These are phyloP conservation scores for Wickerhamomyces sp. DNA, from an alignment of 1,139 yeast genomes.

Conservation along the genomic window DNA sequence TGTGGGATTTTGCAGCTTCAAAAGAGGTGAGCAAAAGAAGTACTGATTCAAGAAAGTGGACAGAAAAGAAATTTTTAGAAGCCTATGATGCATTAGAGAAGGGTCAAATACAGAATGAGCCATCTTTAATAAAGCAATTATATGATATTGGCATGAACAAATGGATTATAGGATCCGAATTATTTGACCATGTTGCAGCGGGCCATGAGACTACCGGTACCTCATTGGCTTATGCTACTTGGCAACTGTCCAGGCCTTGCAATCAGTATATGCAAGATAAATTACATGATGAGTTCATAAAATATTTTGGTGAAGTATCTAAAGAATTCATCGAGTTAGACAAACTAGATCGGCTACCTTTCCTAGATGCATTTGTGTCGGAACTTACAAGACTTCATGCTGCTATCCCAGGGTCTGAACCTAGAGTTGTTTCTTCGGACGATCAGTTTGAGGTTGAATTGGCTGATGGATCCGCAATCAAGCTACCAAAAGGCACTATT, in stretches of 20 bases:
- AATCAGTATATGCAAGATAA: conserved; percentile 38
- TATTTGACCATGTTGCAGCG: conserved; percentile 53
- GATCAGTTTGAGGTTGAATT: conserved; percentile 14
- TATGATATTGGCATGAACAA: conserved; percentile 25
- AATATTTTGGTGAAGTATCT: conserved; percentile 19
- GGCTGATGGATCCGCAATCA: conserved; percentile 25
- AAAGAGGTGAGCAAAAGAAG: conserved; percentile 36
- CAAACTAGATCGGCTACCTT: conserved; percentile 47
- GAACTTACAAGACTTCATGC: conserved; percentile 62
- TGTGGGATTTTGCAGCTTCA: conserved; percentile 48
- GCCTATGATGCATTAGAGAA: conserved; percentile 19
- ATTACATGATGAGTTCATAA: conserved; percentile 40
- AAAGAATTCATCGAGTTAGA: conserved; percentile 12
- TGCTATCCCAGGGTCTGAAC: conserved; percentile 75
- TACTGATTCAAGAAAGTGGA: conserved; percentile 46
- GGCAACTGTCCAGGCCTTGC: conserved; percentile 53
- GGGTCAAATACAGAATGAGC: conserved; percentile 12
- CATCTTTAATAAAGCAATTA: conserved; percentile 14
- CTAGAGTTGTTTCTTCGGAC: conserved; percentile 42
- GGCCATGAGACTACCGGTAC: conserved; percentile 79
- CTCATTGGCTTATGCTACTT: conserved; percentile 55
- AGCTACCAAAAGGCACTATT: conserved; percentile 50
- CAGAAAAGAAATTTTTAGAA: conserved; percentile 36
- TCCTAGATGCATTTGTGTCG: conserved; percentile 51
- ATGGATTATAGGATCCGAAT: conserved; percentile 39